Evolutionary conservation across 345 rosid genomes (phyloP), one percentile per base, ranked within the genome.

Genomic region (Pseudoturritis turrita): DNA sequence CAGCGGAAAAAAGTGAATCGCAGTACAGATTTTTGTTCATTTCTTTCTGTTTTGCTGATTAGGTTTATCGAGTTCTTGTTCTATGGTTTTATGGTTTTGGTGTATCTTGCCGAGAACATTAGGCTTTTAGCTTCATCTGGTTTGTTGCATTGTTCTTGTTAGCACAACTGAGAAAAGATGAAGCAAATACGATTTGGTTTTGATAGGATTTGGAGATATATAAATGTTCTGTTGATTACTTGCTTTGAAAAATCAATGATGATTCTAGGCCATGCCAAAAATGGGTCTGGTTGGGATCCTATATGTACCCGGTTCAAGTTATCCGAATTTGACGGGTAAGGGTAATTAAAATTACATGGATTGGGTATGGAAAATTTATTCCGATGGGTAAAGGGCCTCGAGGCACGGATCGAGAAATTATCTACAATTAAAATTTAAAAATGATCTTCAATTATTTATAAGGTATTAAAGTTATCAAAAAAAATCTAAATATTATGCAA

Each of bases 21-120:
- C 41, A 61, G 69, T 62, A 69, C 59, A 76, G 74, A 45, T 61
- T 69, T 75, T 69, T 26, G 43, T 61, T 68, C 39, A 56, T 68
- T 52, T 68, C 25, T 68, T 52, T 59, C 68, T 74, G 67, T 66
- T 51, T 66, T 0, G 62, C 45, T 5, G 19, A 14, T 15, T 73
- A 45, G 65, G 59, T 53, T 72, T 29, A 12, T 33, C 17, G 62
- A 41, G 21, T 45, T 46, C 69, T 73, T 67, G 62, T 50, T 59
- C 53, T 37, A 49, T 11, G 35, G 43, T 29, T 67, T 33, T 49
- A 19, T 56, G 41, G 54, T 22, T 47, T 29, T 22, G 15, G 31
- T 74, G 23, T 33, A 29, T 54, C 43, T 43, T 43, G 10, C 19
- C 11, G 7, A 39, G 55, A 37, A 47, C 25, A 37, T 17, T 53